Conservation (phyloP, 129 eudicot genomes). For the Chrysanthemum lavandulifolium region DNA sequence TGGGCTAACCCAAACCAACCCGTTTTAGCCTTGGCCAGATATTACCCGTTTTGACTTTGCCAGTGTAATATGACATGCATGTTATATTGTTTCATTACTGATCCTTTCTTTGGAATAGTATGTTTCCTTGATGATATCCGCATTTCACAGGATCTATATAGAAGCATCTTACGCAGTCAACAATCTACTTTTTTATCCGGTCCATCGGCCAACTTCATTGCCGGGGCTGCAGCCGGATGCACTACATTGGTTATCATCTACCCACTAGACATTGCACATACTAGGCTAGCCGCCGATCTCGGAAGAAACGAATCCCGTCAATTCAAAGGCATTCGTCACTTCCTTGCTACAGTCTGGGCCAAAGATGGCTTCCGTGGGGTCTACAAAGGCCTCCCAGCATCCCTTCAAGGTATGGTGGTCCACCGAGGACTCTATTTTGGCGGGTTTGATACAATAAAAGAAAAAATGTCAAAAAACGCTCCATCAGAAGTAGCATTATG, state of each 20-base stretch:
- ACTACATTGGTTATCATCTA: slow-evolving; percentile 82
- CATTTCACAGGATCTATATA: slow-evolving; percentile 70
- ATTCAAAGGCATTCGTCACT: slow-evolving; percentile 80
- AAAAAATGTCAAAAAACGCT: slow-evolving; percentile 50
- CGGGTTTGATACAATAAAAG: slow-evolving; percentile 90
- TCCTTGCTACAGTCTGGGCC: slow-evolving; percentile 55
- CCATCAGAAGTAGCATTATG: slow-evolving; percentile 61
- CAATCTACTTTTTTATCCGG: slow-evolving; percentile 57
- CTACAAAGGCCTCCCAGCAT: slow-evolving; percentile 92
- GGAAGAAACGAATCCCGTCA: slow-evolving; percentile 75
- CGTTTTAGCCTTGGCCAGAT: too few relatives aligned
- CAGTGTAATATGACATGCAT: too few relatives aligned
- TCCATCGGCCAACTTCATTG: slow-evolving; percentile 77
- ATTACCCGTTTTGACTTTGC: too few relatives aligned
- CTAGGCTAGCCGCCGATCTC: slow-evolving; percentile 92
- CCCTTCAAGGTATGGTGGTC: slow-evolving; percentile 90
- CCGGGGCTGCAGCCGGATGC: slow-evolving; percentile 98
- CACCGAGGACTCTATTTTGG: slow-evolving; percentile 98
- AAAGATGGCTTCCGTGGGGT: slow-evolving; percentile 80
- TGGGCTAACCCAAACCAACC: too few relatives aligned
- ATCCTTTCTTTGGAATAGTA: too few relatives aligned
- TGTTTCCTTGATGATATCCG: neutral
- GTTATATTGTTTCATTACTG: too few relatives aligned
- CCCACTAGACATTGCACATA: slow-evolving; percentile 95
- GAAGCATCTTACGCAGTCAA: slow-evolving; percentile 52